phyloP scores from a whole-genome alignment of 345 rosid genomes.

The Acer campestre region DNA sequence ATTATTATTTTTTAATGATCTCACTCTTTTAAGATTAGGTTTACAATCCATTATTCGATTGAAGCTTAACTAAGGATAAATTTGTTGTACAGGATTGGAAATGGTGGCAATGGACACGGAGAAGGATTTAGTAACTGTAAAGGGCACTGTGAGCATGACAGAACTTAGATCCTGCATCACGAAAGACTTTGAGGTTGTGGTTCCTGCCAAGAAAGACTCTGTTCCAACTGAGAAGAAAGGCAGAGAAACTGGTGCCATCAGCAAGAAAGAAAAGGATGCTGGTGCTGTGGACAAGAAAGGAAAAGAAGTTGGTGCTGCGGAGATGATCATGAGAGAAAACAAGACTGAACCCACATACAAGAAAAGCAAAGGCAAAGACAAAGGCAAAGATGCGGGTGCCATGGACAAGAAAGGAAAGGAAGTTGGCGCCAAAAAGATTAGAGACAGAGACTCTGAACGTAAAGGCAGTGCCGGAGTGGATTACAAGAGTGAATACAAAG shows the following conservation, averaged over 20 bases:
- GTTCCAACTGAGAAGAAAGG: not conserved
- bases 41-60: no score
- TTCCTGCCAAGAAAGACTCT: not conserved
- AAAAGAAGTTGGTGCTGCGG: not conserved
- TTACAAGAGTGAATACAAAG: not conserved
- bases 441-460: not conserved
- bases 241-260: not conserved
- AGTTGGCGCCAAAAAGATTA: no score
- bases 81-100: constrained; percentile 14
- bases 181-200: constrained; percentile 7
- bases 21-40: not conserved
- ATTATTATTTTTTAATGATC: not conserved
- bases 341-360: not conserved
- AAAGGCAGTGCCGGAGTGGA: not conserved
- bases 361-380: not conserved
- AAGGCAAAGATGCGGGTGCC: not conserved
- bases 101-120: not conserved
- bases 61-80: not conserved
- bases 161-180: constrained; percentile 13
- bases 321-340: not conserved
- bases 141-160: not conserved
- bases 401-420: no score
- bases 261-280: not conserved
- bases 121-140: constrained; percentile 16
- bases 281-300: not conserved